phyloP scores from a whole-genome alignment of 306 rosid genomes.

The Oemleria cerasiformis region DNA sequence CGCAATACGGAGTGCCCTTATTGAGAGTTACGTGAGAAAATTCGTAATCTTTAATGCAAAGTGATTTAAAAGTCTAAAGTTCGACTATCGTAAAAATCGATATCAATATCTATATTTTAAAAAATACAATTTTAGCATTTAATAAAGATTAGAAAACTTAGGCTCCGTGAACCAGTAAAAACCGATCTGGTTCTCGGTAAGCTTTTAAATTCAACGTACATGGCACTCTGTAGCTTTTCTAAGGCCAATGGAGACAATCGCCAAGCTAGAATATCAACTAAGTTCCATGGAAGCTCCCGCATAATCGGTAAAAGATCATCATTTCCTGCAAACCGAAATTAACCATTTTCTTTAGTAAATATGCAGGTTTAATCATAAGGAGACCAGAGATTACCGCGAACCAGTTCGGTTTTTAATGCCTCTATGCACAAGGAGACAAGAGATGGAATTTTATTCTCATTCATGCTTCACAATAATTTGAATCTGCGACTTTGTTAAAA shows the following conservation, averaged over 20 bases:
- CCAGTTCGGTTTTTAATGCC: conserved; percentile 33
- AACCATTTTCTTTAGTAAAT: neutral
- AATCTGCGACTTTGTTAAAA: neutral
- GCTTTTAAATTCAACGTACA: conserved; percentile 34
- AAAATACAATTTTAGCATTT: too few species aligned
- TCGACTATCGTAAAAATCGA: too few species aligned
- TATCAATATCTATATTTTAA: too few species aligned
- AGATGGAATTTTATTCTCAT: conserved; percentile 37
- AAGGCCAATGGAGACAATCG: conserved; percentile 53
- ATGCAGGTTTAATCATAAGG: neutral
- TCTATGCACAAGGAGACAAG: conserved; percentile 54
- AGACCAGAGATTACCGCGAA: conserved; percentile 43
- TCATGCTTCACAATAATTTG: neutral
- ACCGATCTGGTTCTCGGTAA: too few species aligned
- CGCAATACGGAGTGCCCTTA: too few species aligned
- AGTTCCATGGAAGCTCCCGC: conserved; percentile 44
- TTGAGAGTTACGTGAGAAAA: too few species aligned
- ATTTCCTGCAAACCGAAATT: conserved; percentile 24
- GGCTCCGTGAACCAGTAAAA: too few species aligned
- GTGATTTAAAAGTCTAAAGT: too few species aligned
- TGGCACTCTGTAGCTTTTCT: conserved; percentile 38
- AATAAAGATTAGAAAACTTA: too few species aligned
- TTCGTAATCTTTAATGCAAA: too few species aligned
- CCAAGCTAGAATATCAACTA: conserved; percentile 42
- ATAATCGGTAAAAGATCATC: conserved; percentile 41